phyloP scores from a whole-genome alignment of 768 basidiomycete genomes.

The Podaxis mareebaensis region DNA sequence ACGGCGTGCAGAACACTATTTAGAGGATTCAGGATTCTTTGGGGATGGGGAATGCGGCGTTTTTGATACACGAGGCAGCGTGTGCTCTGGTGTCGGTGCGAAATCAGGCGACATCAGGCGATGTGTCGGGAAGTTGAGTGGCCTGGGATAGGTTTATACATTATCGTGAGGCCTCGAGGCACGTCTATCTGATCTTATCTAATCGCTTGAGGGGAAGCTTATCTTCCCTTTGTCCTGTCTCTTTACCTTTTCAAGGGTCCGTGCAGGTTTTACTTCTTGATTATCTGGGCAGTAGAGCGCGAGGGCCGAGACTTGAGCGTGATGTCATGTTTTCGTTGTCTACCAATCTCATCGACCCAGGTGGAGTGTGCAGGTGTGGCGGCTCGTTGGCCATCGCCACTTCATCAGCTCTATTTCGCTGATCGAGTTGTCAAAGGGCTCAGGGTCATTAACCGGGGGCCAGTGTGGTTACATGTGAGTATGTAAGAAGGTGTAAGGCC shows the following conservation, averaged over 20 bases:
- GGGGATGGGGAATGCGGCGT: conserved; percentile 2
- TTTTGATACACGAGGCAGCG: conserved; percentile 11
- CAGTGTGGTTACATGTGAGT: neutral
- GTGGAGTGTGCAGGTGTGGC: neutral
- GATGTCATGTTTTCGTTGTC: neutral
- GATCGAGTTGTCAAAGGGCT: neutral
- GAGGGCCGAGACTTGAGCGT: too few relatives aligned
- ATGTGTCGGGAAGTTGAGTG: neutral
- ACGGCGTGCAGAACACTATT: neutral
- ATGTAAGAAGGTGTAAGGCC: neutral
- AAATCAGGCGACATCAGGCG: neutral
- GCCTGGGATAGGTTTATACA: neutral
- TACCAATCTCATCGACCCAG: neutral
- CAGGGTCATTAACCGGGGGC: neutral
- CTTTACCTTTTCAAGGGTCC: neutral
- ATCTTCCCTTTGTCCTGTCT: neutral
- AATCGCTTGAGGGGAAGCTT: neutral
- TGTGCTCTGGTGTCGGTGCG: neutral
- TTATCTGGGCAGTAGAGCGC: too few relatives aligned
- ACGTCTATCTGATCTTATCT: conserved; percentile 5
- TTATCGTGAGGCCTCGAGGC: conserved; percentile 3
- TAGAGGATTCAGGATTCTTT: neutral
- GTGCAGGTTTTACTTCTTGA: neutral
- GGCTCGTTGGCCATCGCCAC: neutral
- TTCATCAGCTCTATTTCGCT: neutral